A percentile compares a stretch with the other conserved stretches of the same genome.
Evolutionary conservation across 257 asterid genomes (phyloP).

Genomic region (Lantana camara): DNA sequence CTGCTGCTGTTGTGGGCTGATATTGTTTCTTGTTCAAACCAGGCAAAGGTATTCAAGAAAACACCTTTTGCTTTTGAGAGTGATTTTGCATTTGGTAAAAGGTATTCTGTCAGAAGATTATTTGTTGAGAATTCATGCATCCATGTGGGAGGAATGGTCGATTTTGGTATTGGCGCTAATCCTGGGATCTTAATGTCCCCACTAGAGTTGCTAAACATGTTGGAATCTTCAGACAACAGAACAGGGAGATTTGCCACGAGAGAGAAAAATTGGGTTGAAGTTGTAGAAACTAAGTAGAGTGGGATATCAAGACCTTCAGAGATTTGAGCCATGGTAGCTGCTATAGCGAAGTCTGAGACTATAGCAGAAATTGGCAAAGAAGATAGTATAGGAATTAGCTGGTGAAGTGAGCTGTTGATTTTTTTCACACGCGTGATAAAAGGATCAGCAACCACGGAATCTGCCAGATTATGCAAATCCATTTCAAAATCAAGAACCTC

Average conservation of each 20-base stretch:
- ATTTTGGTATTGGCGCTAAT: constrained; percentile 26
- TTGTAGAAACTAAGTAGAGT: constrained; percentile 34
- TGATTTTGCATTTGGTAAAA: constrained; percentile 40
- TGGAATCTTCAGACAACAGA: constrained; percentile 25
- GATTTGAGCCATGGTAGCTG: constrained; percentile 32
- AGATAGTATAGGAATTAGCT: constrained; percentile 24
- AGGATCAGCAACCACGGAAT: constrained; percentile 24
- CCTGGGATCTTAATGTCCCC: constrained; percentile 32
- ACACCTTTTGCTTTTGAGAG: constrained; percentile 41
- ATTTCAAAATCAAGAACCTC: constrained; percentile 34
- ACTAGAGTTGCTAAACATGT: constrained; percentile 8
- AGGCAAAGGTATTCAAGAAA: constrained; percentile 39
- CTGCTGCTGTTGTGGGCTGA: constrained; percentile 29
- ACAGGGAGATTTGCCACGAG: constrained; percentile 30
- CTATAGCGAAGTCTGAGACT: constrained; percentile 36
- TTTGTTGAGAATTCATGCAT: constrained; percentile 29
- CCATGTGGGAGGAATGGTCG: constrained; percentile 41
- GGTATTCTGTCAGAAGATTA: constrained; percentile 29
- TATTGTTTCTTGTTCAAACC: constrained; percentile 47
- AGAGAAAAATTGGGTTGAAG: constrained; percentile 42
- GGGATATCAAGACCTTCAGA: constrained; percentile 28
- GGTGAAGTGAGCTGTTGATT: constrained; percentile 26
- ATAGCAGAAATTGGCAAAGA: constrained; percentile 33
- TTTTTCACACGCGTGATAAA: constrained; percentile 29
- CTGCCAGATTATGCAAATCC: not conserved